A percentile compares a stretch with the other conserved stretches of the same genome.
phyloP scores from a whole-genome alignment of 1,284 basidiomycete genomes.

The Naganishia sp. region DNA sequence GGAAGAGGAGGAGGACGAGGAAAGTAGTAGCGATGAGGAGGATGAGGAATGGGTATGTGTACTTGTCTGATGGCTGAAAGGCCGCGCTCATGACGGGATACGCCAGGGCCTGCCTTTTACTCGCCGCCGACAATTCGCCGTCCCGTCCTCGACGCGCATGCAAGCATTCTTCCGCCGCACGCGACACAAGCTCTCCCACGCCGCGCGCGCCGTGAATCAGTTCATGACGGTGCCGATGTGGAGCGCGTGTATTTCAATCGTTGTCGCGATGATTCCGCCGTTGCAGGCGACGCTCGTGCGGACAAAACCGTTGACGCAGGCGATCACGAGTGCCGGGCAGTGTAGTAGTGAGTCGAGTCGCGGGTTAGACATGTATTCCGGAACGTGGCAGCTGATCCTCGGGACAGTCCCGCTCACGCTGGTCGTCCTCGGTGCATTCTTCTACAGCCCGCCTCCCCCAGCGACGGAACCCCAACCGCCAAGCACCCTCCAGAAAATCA shows the following conservation, averaged over 20 bases:
- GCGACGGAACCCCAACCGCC: neutral
- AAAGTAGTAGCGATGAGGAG: constrained; percentile 43
- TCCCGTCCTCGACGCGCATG: constrained; percentile 37
- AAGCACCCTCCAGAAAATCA: constrained; percentile 4
- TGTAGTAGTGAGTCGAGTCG: constrained; percentile 64
- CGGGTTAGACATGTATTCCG: too few relatives aligned
- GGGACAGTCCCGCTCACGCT: constrained; percentile 74
- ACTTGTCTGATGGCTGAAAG: neutral
- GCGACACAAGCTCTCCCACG: constrained; percentile 45
- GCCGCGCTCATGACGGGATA: too few relatives aligned
- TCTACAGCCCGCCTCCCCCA: constrained; percentile 58
- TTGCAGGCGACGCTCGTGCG: constrained; percentile 68
- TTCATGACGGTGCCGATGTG: constrained; percentile 89
- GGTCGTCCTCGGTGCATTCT: constrained; percentile 90
- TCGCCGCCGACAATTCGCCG: constrained; percentile 36
- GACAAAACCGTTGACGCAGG: constrained; percentile 69
- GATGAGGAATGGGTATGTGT: constrained; percentile 55
- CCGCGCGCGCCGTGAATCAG: constrained; percentile 60
- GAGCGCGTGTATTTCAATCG: constrained; percentile 73
- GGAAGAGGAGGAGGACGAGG: constrained; percentile 39
- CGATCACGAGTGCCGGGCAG: constrained; percentile 69
- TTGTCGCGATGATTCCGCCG: constrained; percentile 76
- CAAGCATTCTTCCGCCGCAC: constrained; percentile 40
- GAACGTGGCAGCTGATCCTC: constrained; percentile 9
- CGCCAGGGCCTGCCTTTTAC: constrained; percentile 32